Conservation (phyloP, 306 rosid genomes). For the Ochetophila trinervis region DNA sequence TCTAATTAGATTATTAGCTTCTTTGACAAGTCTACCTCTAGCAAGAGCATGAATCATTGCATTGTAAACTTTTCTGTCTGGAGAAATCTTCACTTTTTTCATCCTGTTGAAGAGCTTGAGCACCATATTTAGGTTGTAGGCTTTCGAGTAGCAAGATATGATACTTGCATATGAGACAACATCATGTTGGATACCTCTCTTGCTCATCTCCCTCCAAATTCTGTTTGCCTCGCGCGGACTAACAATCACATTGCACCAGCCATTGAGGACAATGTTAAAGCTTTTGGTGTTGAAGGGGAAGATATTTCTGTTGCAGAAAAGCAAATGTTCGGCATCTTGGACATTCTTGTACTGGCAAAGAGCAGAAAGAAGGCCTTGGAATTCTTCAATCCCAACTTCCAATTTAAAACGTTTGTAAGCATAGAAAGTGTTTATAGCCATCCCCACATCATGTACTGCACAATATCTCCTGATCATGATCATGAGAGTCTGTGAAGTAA, state of each 20-base stretch:
- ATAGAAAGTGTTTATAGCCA: constrained; percentile 69
- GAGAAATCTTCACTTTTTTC: constrained; percentile 48
- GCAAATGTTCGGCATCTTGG: constrained; percentile 70
- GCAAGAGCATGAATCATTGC: constrained; percentile 74
- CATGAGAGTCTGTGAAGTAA: constrained; percentile 67
- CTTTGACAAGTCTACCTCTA: constrained; percentile 51
- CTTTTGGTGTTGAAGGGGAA: constrained; percentile 70
- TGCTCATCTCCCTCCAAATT: constrained; percentile 79
- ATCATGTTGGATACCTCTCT: constrained; percentile 59
- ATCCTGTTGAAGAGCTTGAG: constrained; percentile 58
- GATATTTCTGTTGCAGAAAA: constrained; percentile 52
- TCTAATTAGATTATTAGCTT: constrained; percentile 55
- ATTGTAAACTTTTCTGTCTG: constrained; percentile 79
- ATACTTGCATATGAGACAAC: constrained; percentile 70
- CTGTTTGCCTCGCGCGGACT: constrained; percentile 63
- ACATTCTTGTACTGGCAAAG: constrained; percentile 87
- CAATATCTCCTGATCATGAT: constrained; percentile 79
- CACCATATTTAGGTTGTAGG: constrained; percentile 59
- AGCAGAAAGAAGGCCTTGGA: constrained; percentile 79
- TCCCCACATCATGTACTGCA: constrained; percentile 71
- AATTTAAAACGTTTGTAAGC: constrained; percentile 57
- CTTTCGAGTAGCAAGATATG: constrained; percentile 78
- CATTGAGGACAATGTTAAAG: constrained; percentile 82
- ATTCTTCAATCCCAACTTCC: constrained; percentile 54
- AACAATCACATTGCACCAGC: constrained; percentile 78